Evolutionary conservation across 108 stramenopile species (phyloP).

Genomic region (Fistulifera pelliculosa): DNA sequence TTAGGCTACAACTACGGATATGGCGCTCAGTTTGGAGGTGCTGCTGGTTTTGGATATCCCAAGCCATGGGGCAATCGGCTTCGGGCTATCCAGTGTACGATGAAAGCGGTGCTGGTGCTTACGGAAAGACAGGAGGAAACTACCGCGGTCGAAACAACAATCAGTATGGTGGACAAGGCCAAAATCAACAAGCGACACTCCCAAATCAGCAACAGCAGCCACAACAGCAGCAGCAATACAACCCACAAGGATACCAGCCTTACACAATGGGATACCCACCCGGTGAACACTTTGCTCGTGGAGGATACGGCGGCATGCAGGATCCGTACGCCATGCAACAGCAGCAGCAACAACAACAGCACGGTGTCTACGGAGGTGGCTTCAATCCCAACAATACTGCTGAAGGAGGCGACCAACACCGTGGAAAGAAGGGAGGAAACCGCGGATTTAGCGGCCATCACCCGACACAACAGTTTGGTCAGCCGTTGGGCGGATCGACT

Average conservation of each 20-base stretch:
- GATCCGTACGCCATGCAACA: conserved; percentile 57
- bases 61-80: conserved; percentile 64
- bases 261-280: conserved; percentile 40
- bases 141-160: conserved; percentile 57
- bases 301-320: conserved; percentile 51
- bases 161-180: conserved; percentile 69
- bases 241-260: conserved; percentile 43
- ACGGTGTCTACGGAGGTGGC: conserved; percentile 33
- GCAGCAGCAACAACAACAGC: too few species aligned
- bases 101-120: conserved; percentile 48
- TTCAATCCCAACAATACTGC: not conserved
- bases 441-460: not conserved
- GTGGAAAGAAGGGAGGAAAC: conserved; percentile 42
- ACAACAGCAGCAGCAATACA: conserved; percentile 11
- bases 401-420: conserved; percentile 48
- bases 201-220: conserved; percentile 3
- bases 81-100: conserved; percentile 67
- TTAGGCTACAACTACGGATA: conserved; percentile 59
- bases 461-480: conserved; percentile 15
- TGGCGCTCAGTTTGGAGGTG: conserved; percentile 56
- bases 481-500: conserved; percentile 45
- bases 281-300: conserved; percentile 34
- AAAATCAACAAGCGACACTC: conserved; percentile 27
- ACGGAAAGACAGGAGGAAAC: conserved; percentile 59
- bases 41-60: conserved; percentile 67